phyloP scores from a whole-genome alignment of 2,329 filamentous ascomycete genomes.

The Cladophialophora yegresii region DNA sequence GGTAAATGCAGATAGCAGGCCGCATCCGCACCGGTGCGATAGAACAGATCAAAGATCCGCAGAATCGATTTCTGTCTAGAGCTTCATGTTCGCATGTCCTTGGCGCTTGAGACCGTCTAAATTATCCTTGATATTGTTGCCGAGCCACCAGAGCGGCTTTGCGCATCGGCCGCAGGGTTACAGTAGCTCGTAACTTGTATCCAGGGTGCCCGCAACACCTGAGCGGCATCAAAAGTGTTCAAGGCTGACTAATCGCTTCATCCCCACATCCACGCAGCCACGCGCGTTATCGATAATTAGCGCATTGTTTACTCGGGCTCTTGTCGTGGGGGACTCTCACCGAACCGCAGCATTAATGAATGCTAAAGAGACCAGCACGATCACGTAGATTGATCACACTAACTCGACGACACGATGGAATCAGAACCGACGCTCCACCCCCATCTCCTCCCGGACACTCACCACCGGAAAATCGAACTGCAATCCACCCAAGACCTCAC shows the following conservation, averaged over 20 bases:
- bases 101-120: background rate
- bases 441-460: conserved; percentile 66
- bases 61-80: background rate
- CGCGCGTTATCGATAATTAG: conserved; percentile 5
- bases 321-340: too few relatives aligned
- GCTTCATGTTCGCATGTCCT: background rate
- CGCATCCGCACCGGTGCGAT: background rate
- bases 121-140: too few relatives aligned
- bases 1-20: conserved; percentile 6
- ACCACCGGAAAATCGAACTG: conserved; percentile 55
- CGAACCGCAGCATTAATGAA: background rate
- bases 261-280: background rate
- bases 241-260: background rate
- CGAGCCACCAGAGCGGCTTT: background rate
- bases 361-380: background rate
- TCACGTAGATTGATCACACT: background rate
- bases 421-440: conserved; percentile 97
- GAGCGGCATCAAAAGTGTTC: background rate
- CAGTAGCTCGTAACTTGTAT: too few relatives aligned
- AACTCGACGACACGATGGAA: conserved; percentile 53
- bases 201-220: background rate
- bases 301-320: background rate
- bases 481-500: conserved; percentile 53
- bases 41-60: background rate
- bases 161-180: too few relatives aligned